Percentiles rank a stretch among this genome's conserved stretches.
Evolutionary conservation across 2,329 filamentous ascomycete genomes (phyloP).

Genomic region (Aspergillus viridinutans): DNA sequence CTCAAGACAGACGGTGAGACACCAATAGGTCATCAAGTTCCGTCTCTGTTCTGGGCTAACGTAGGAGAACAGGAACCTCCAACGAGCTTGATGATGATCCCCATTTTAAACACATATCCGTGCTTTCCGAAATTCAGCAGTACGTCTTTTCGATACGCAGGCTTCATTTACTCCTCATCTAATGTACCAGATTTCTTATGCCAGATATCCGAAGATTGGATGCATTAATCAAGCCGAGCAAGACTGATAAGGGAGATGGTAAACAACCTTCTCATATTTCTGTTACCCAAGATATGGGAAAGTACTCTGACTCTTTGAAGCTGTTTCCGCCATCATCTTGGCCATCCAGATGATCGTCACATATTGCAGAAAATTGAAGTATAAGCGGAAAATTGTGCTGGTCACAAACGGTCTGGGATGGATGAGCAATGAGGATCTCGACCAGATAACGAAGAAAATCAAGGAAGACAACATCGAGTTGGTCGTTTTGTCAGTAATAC

Average conservation of each 20-base stretch:
- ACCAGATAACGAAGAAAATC: conserved; percentile 67
- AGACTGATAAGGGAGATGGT: conserved; percentile 69
- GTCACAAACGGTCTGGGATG: conserved; percentile 74
- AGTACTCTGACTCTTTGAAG: conserved; percentile 29
- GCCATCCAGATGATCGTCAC: conserved; percentile 80
- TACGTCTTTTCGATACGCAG: conserved; percentile 46
- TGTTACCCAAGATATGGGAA: neutral
- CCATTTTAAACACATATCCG: conserved; percentile 75
- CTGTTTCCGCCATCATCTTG: conserved; percentile 78
- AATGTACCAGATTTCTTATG: conserved; percentile 55
- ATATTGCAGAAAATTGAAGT: conserved; percentile 78
- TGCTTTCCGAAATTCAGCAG: conserved; percentile 63
- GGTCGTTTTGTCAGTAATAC: conserved; percentile 63
- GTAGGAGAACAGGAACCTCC: conserved; percentile 50
- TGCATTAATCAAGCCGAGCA: conserved; percentile 61
- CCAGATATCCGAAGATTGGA: conserved; percentile 64
- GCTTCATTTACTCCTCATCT: conserved; percentile 10
- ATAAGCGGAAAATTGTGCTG: conserved; percentile 73
- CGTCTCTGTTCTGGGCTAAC: conserved; percentile 10
- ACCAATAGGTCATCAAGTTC: neutral
- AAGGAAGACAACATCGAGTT: conserved; percentile 74
- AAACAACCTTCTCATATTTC: conserved; percentile 13
- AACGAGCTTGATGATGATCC: conserved; percentile 64
- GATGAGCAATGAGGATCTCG: conserved; percentile 68
- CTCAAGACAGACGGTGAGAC: conserved; percentile 66